phyloP scores from a whole-genome alignment of 352 stramenopile genomes.

The Elongisporangium senticosum region DNA sequence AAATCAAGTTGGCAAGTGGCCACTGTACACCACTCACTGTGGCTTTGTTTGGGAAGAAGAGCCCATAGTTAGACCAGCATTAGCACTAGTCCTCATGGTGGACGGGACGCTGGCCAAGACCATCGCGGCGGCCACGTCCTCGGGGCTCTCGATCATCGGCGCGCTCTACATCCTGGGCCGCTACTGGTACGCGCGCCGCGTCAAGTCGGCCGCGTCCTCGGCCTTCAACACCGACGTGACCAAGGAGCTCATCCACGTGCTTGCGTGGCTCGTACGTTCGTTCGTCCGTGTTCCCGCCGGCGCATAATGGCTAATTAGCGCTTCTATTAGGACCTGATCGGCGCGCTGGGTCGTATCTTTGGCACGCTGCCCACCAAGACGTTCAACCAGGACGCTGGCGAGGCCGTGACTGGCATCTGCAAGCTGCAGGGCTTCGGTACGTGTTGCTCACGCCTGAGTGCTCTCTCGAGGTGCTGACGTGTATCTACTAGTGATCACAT shows the following conservation, averaged over 20 bases:
- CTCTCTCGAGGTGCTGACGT: conserved; percentile 1
- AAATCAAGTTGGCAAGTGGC: conserved; percentile 1
- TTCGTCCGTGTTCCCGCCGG: neutral
- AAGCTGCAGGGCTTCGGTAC: conserved; percentile 69
- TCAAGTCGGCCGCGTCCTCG: conserved; percentile 32
- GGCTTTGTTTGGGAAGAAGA: neutral
- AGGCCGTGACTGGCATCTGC: conserved; percentile 51
- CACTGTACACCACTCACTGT: neutral
- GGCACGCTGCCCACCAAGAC: conserved; percentile 58
- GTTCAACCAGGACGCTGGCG: conserved; percentile 48
- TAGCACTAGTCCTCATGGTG: neutral
- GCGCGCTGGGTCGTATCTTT: conserved; percentile 64
- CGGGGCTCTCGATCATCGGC: conserved; percentile 71
- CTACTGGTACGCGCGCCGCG: conserved; percentile 67
- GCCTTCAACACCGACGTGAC: conserved; percentile 72
- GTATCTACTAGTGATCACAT: conserved; percentile 55
- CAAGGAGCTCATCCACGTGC: conserved; percentile 82
- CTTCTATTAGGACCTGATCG: conserved; percentile 51
- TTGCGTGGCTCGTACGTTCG: conserved; percentile 61
- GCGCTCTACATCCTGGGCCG: conserved; percentile 79
- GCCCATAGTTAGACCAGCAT: neutral
- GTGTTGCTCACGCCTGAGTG: conserved; percentile 4
- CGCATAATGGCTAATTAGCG: neutral
- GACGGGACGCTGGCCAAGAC: conserved; percentile 23
- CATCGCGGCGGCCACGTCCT: conserved; percentile 61